Evolutionary conservation across 192 early-diverging fungal species (phyloP).

Genomic region (Coemansia sp.): DNA sequence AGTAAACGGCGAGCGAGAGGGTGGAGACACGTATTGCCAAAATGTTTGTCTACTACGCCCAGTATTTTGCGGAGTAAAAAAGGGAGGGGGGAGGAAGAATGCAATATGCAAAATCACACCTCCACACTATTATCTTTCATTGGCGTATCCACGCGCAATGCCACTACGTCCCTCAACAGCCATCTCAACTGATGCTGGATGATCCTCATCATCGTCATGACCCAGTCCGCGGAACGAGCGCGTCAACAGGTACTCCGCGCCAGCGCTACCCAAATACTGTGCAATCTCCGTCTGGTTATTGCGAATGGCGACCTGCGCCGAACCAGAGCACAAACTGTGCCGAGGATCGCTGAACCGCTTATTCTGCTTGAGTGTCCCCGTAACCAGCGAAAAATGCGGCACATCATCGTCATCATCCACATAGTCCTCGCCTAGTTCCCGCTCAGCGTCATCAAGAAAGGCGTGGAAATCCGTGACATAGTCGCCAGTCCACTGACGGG

Average conservation of each 20-base stretch:
- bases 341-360: slow-evolving; percentile 46
- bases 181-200: slow-evolving; percentile 13
- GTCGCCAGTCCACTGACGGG: slow-evolving; percentile 64
- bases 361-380: slow-evolving; percentile 69
- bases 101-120: no score
- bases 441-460: slow-evolving; percentile 50
- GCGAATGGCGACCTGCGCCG: slow-evolving; percentile 54
- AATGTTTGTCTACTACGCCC: no score
- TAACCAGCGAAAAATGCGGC: slow-evolving; percentile 88
- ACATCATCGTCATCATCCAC: slow-evolving; percentile 61
- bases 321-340: not conserved
- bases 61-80: no score
- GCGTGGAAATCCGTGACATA: slow-evolving; percentile 69
- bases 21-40: no score
- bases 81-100: no score
- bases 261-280: slow-evolving; percentile 46
- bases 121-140: slow-evolving; percentile 53
- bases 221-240: slow-evolving; percentile 83
- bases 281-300: slow-evolving; percentile 52
- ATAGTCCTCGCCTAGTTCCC: slow-evolving; percentile 2
- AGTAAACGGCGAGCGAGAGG: no score
- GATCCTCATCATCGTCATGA: slow-evolving; percentile 42
- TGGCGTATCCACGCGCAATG: slow-evolving; percentile 74
- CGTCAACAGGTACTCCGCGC: slow-evolving; percentile 67
- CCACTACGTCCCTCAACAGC: slow-evolving; percentile 77